Evolutionary conservation across 1,284 basidiomycete species (phyloP).

Genomic region (Ustilago crameri): DNA sequence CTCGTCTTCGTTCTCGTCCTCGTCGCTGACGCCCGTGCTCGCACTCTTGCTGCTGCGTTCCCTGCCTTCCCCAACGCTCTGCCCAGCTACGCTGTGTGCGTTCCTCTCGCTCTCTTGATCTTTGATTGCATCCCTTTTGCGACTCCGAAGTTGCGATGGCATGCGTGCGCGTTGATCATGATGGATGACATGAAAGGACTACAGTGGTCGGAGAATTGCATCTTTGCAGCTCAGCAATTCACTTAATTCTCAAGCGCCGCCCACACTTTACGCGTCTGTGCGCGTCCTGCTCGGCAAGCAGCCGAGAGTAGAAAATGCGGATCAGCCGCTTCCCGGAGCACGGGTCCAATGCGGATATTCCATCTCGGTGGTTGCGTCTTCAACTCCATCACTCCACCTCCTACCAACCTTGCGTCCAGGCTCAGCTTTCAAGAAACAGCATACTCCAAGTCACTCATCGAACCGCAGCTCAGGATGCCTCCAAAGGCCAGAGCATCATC

Average conservation of each 20-base stretch:
- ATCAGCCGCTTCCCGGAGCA: too few species aligned
- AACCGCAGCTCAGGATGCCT: conserved; percentile 19
- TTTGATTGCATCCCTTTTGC: background rate
- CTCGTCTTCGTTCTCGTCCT: conserved; percentile 3
- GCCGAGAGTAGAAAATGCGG: too few species aligned
- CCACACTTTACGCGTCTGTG: too few species aligned
- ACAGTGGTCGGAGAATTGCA: background rate
- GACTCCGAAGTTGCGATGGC: background rate
- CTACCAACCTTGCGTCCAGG: too few species aligned
- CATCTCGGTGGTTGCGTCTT: too few species aligned
- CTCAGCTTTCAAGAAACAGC: too few species aligned
- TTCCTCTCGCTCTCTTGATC: background rate
- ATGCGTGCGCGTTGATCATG: conserved; percentile 3
- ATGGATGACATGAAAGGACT: background rate
- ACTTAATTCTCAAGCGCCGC: too few species aligned
- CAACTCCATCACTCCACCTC: too few species aligned
- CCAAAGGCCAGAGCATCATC: conserved; percentile 18
- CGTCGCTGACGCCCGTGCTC: background rate
- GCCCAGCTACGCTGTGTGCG: background rate
- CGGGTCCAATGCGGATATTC: too few species aligned
- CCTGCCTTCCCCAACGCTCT: background rate
- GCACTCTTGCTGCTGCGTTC: background rate
- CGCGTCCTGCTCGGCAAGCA: too few species aligned
- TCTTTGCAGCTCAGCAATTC: too few species aligned
- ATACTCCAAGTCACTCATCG: too few species aligned